Base-by-base conservation (phyloP, 208 protist species). In the Leishmania amazonensis region DNA sequence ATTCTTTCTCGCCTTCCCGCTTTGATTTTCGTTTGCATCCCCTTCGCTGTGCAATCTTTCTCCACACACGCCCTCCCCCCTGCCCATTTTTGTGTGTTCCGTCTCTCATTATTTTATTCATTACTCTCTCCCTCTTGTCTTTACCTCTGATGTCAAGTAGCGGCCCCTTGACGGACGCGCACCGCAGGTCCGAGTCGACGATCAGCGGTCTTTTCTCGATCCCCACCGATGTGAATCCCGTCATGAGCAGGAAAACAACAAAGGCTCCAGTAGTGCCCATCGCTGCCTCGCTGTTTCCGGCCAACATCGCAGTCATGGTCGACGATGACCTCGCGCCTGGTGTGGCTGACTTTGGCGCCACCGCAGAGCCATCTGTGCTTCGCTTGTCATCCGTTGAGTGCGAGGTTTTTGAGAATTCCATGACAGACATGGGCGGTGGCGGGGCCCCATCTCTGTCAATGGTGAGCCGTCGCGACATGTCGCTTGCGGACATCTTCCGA, bases 401-500 rank as follows among this genome's bases (percentile, higher is more conserved):
- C 54, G 75, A 79, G 42, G 21, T 2, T 13, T 60, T 65, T 57
- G 72, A 62, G 54, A 21, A 17, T 62, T 21, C 70, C 57, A 24
- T 57, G 42, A 8, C 24, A 38, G 49, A 8, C 62, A 40, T 13
- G 31, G 28, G 58, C 45, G 40, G 40, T 24, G 51, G 15, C 28
- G 4, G 17, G 42, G 35, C 75, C n/a, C 45, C 24, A 38, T 35
- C 75, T 15, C 24, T 31, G 58, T 47, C 54, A 3, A 76, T 89
- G 28, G 77, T 84, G 40, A 68, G 79, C 47, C 75, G 78, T 3
- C 38, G 42, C 15, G 83, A 87, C 15, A 65, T 89, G 38, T 89
- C 86, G 17, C 21, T 84, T 5, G 79, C 57, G 5, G 85, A 90
- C 57, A 74, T 89, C 42, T 92, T 87, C 2, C 83, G 64, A 54